These are phyloP conservation scores for Lachancea cidri DNA, from an alignment of 805 yeast genomes.

Conservation along the genomic window DNA sequence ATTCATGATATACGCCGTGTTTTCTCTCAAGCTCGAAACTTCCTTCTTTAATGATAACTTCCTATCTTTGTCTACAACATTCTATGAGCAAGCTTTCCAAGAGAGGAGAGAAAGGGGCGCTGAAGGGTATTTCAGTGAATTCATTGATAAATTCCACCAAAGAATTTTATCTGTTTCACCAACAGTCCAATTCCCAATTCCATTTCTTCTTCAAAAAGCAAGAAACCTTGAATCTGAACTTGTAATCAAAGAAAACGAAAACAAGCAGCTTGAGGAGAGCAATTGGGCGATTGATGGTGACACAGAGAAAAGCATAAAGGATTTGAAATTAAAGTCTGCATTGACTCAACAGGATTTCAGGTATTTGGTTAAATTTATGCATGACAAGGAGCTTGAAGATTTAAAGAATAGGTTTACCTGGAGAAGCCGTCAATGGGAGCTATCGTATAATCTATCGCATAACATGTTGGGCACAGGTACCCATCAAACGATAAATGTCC, in stretches of 20 bases:
- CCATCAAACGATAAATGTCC: constrained; percentile 74
- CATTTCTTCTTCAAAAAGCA: constrained; percentile 53
- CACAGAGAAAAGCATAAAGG: constrained; percentile 10
- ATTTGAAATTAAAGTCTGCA: constrained; percentile 25
- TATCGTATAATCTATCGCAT: constrained; percentile 46
- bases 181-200: constrained; percentile 67
- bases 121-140: constrained; percentile 35
- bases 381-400: constrained; percentile 28
- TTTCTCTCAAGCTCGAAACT: constrained; percentile 76
- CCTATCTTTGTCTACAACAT: constrained; percentile 43
- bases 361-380: constrained; percentile 30
- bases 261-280: constrained; percentile 27
- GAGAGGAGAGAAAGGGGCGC: constrained; percentile 16
- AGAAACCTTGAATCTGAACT: constrained; percentile 45
- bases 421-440: constrained; percentile 61
- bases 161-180: constrained; percentile 80
- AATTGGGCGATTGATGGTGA: constrained; percentile 8
- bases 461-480: constrained; percentile 60
- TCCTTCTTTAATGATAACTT: constrained; percentile 67
- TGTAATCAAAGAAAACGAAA: constrained; percentile 21
- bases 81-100: constrained; percentile 24
- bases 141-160: constrained; percentile 38
- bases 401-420: constrained; percentile 30
- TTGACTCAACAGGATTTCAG: constrained; percentile 31
- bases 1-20: constrained; percentile 71